Evolutionary conservation across 139 green algal species (phyloP), one percentile per base, ranked within the genome.

Genomic region (Nannochloris sp.): DNA sequence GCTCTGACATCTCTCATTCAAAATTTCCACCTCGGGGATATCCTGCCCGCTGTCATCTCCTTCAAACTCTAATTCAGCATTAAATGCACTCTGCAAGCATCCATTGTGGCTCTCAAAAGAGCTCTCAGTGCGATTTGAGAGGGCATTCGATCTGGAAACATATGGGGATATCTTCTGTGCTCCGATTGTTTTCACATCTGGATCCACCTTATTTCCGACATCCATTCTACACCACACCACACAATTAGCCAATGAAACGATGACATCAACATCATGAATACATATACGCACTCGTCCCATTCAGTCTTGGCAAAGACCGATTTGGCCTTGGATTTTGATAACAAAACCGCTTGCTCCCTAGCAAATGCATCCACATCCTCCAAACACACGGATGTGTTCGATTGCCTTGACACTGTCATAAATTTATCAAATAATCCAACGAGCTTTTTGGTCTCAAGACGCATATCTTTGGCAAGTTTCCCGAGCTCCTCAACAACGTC

Each of bases 341-440:
- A n/a, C 31, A 59, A 43, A 49, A 40, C n/a, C 28, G 62, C 8
- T 45, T 50, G n/a, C 17, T 46, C 36, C 12, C 14, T 37, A 6
- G 29, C 36, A 45, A 74, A 75, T 17, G 61, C 68, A 23, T 45
- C 6, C 14, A 75, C 61, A 40, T 75, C 68, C 2, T 61, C 60
- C 16, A 63, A 33, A 5, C 29, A 37, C 12, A 71, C 61, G 11
- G 17, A 26, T 1, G 5, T 20, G 5, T 17, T 63, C 12, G 25
- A 59, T n/a, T 20, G 37, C 25, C 66, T 70, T 56, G 51, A 66
- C 14, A 63, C 40, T 4, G 23, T 70, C 59, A 78, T 73, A 56
- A 70, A 78, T 59, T 72, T 72, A 44, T 77, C 70, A 43, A 77
- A 72, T 46, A 36, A 36, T 17, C 31, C 43, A n/a, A 63, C 70